Evolutionary conservation across 2,329 filamentous ascomycete species (phyloP), one percentile per base, ranked within the genome.

Genomic region (Colletotrichum sp.): DNA sequence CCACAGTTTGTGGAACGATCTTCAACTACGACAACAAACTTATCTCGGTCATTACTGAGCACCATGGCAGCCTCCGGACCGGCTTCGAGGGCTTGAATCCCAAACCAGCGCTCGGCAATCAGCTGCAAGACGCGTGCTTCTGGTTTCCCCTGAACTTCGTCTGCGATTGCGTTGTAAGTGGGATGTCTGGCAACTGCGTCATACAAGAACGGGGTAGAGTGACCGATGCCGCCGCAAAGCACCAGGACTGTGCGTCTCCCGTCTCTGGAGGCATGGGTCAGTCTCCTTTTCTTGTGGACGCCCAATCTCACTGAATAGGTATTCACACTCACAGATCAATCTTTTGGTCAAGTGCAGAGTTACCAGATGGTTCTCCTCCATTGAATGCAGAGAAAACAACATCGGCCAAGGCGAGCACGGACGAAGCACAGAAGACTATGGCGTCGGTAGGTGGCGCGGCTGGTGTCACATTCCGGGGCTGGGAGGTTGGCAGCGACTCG

Each of bases 1-100:
- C 87, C 87, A 76, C 87, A 88, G 73, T 88, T 88, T 1, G 86
- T 88, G 1, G 86, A 88, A n/a, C 81, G 74, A 60, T 87, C 84
- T 73, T 89, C 87, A 9, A 88, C 70, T 5, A 88, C 78, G 24
- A 88, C 80, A 9, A 69, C 44, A 5, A 68, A 24, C 18, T 36
- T 66, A 26, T 71, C 16, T 13, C 5, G 59, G n/a, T 71, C 68
- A 62, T 16, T 8, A 28, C 7, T n/a, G 15, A 18, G 26, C 10
- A 76, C 28, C 7, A 9, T 64, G 30, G 73, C 57, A 12, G 26
- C 65, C n/a, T 36, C 39, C 6, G 69, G 36, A 21, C 64, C 64
- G 7, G 36, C 44, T 10, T 64, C 59, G 26, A 39, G 18, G 28
- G 44, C 52, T 7, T 49, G 49, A 4, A 78, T 18, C 1, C 74